These are phyloP conservation scores for Hibiscus trionum DNA, from an alignment of 345 rosid species.

Conservation along the genomic window DNA sequence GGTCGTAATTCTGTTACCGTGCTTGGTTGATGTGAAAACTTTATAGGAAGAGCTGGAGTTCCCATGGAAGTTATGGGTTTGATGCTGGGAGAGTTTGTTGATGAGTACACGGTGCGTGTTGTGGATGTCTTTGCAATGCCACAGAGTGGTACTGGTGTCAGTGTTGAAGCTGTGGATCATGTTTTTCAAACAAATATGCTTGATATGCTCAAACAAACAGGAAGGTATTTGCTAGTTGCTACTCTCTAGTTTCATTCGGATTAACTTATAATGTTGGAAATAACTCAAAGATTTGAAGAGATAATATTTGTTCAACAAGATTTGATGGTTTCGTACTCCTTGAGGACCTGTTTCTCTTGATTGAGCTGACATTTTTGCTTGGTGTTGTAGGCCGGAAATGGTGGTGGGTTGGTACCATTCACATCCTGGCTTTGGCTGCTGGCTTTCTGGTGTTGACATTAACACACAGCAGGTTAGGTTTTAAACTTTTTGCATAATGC, in stretches of 20 bases:
- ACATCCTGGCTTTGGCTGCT: slow-evolving; percentile 99
- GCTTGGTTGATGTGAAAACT: background rate
- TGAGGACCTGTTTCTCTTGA: background rate
- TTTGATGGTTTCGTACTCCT: background rate
- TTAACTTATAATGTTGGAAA: no score
- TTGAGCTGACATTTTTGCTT: slow-evolving; percentile 9
- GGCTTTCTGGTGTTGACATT: slow-evolving; percentile 99
- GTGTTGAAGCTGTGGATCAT: slow-evolving; percentile 99
- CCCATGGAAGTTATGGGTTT: slow-evolving; percentile 99
- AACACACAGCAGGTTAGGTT: slow-evolving; percentile 82
- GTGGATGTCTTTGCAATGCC: slow-evolving; percentile 99
- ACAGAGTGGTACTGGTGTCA: slow-evolving; percentile 94
- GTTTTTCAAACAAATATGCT: slow-evolving; percentile 98
- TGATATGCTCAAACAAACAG: slow-evolving; percentile 99
- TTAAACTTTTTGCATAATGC: background rate
- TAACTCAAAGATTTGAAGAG: background rate
- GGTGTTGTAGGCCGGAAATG: slow-evolving; percentile 81
- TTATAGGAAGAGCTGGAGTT: slow-evolving; percentile 92
- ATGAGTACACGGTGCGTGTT: slow-evolving; percentile 92
- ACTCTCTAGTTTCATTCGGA: background rate
- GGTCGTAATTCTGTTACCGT: slow-evolving; percentile 3
- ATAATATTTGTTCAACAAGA: background rate
- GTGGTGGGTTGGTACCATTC: slow-evolving; percentile 99
- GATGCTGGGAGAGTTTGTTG: slow-evolving; percentile 99
- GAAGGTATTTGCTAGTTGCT: slow-evolving; percentile 50